Evolutionary conservation across 768 basidiomycete species (phyloP), one percentile per base, ranked within the genome.

Genomic region (Suillus americanus): DNA sequence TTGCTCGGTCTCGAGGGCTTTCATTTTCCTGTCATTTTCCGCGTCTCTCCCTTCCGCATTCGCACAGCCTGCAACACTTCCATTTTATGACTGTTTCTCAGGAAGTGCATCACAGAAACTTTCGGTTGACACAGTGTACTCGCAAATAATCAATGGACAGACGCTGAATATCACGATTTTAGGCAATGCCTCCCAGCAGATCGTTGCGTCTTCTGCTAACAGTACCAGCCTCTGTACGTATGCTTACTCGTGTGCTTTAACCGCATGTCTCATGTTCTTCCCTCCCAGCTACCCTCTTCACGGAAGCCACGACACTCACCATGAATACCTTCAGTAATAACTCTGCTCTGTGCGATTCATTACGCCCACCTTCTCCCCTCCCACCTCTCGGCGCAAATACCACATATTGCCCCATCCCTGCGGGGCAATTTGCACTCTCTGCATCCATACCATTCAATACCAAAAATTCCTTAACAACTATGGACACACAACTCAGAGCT

Each of bases 341-440:
- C 65, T 86, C 89, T 3, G 93, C 84, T 72, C 80, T 98, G 66
- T 99, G 97, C 76, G 74, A 83, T 30, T 82, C 87, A n/a, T 79
- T 98, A 50, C 87, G 89, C 33, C 92, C 95, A 14, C 85, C 90
- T 18, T 90, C 91, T 13, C 87, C 90, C 5, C 81, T 94, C 30
- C 85, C 88, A 56, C 55, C 80, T 43, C 75, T 80, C 55, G 35
- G 70, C 41, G 68, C 80, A 66, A 75, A 78, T 64, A 64, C 74
- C 56, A 73, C 62, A 30, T 92, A 89, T 71, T 99, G 97, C 72
- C 95, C 96, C 14, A 80, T 97, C 65, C 72, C 81, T 5, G 81
- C 88, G 4, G 97, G 97, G 1, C 85, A 87, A 2, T 89, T 97
- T 70, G 96, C 89, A 2, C 86, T 99, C 72, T 86, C 92, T 28